Conservation (phyloP, 2,329 filamentous ascomycete species). For the Monosporascus sp. region DNA sequence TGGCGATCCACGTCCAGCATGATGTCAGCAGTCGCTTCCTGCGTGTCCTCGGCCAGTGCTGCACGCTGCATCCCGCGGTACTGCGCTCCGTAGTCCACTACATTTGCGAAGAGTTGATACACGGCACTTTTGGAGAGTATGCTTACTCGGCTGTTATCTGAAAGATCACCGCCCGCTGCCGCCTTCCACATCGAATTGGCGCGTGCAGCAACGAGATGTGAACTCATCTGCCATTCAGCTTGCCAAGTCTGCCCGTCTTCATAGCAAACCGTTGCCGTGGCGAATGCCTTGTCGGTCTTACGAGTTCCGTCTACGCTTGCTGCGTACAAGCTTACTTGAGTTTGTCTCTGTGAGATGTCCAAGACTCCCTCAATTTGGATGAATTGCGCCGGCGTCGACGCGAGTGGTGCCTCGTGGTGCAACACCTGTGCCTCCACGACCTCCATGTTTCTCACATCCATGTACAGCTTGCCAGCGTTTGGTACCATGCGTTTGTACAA, state of each 20-base stretch:
- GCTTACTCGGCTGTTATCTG: conserved; percentile 37
- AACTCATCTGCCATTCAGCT: conserved; percentile 55
- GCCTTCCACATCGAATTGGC: conserved; percentile 50
- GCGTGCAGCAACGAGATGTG: conserved; percentile 59
- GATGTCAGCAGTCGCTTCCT: conserved; percentile 42
- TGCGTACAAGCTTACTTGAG: conserved; percentile 50
- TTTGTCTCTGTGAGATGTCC: conserved; percentile 42
- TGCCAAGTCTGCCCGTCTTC: conserved; percentile 52
- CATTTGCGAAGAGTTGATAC: conserved; percentile 58
- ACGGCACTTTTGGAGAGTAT: conserved; percentile 65
- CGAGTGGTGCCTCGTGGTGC: conserved; percentile 32
- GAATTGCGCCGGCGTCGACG: conserved; percentile 46
- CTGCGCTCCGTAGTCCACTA: conserved; percentile 45
- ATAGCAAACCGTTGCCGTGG: conserved; percentile 42
- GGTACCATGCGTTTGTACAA: conserved; percentile 45
- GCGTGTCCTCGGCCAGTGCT: conserved; percentile 35
- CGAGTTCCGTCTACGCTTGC: conserved; percentile 48
- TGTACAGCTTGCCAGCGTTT: conserved; percentile 29
- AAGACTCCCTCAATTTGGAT: conserved; percentile 45
- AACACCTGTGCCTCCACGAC: conserved; percentile 55
- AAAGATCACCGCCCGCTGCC: conserved; percentile 47
- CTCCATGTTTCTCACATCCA: conserved; percentile 21
- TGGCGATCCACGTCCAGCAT: conserved; percentile 35
- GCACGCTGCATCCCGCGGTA: conserved; percentile 52
- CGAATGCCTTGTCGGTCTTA: conserved; percentile 48